A percentile compares a stretch with the other conserved stretches of the same genome.
Conservation (phyloP, 352 stramenopile genomes). For the Phytophthora ramorum region DNA sequence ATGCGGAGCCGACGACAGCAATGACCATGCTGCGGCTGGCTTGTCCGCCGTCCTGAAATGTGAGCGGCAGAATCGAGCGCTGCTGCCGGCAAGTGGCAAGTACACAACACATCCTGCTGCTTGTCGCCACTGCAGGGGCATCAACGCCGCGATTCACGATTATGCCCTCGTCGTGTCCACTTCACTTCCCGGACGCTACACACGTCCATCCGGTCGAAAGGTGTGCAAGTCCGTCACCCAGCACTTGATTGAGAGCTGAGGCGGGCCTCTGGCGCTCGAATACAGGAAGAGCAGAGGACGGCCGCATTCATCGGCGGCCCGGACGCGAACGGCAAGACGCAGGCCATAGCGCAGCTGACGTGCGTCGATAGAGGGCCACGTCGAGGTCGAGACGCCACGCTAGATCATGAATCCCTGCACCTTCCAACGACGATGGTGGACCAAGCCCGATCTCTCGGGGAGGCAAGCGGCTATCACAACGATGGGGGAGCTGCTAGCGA, state of each 20-base stretch:
- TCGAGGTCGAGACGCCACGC: neutral
- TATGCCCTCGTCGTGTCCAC: slow-evolving; percentile 37
- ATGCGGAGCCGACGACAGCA: slow-evolving; percentile 3
- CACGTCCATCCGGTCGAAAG: slow-evolving; percentile 4
- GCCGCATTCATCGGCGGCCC: slow-evolving; percentile 8
- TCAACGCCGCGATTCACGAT: slow-evolving; percentile 20
- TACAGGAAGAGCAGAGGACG: slow-evolving; percentile 2
- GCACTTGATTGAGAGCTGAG: slow-evolving; percentile 24
- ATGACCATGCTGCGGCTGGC: slow-evolving; percentile 10
- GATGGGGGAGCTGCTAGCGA: slow-evolving; percentile 8
- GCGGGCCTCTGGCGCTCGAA: neutral
- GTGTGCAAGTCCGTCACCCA: neutral
- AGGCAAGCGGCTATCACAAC: slow-evolving; percentile 22
- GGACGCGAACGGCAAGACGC: slow-evolving; percentile 32
- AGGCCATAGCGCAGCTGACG: slow-evolving; percentile 4
- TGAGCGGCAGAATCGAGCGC: neutral
- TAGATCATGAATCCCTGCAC: neutral
- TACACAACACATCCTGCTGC: neutral
- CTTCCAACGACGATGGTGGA: slow-evolving; percentile 8
- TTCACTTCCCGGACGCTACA: slow-evolving; percentile 33
- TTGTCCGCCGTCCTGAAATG: slow-evolving; percentile 19
- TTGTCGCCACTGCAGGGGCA: slow-evolving; percentile 11
- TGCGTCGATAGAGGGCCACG: too few species aligned
- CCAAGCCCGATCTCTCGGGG: slow-evolving; percentile 13
- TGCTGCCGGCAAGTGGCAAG: neutral